These are phyloP conservation scores for Hemileia vastatrix DNA, from an alignment of 1,284 basidiomycete species.

Conservation along the genomic window DNA sequence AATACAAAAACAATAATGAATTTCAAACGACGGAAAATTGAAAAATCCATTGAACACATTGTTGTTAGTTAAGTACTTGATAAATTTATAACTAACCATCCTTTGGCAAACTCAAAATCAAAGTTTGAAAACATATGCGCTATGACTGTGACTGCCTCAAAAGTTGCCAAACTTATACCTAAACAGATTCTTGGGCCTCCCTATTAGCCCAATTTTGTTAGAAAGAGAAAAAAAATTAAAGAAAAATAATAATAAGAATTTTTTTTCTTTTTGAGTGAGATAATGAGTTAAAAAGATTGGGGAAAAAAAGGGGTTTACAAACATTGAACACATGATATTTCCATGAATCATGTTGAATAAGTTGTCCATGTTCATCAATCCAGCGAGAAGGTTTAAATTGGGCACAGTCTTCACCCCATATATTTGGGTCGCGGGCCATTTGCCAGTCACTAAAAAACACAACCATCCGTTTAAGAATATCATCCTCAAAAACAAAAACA, in stretches of 20 bases:
- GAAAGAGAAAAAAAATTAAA: not conserved
- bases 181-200: slow-evolving; percentile 21
- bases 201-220: not conserved
- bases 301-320: slow-evolving; percentile 4
- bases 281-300: too few species aligned
- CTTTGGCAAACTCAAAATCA: slow-evolving; percentile 14
- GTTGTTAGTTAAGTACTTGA: not conserved
- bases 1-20: not conserved
- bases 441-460: slow-evolving; percentile 27
- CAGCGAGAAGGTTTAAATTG: slow-evolving; percentile 27
- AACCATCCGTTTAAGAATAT: not conserved
- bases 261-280: not conserved
- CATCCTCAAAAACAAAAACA: not conserved
- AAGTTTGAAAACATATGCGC: slow-evolving; percentile 13
- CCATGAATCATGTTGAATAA: slow-evolving; percentile 19
- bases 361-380: slow-evolving; percentile 19
- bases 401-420: slow-evolving; percentile 26
- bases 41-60: not conserved
- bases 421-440: slow-evolving; percentile 26
- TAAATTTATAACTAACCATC: slow-evolving; percentile 12
- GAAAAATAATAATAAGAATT: not conserved
- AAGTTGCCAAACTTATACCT: slow-evolving; percentile 20
- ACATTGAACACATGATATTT: slow-evolving; percentile 24
- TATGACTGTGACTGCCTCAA: slow-evolving; percentile 16
- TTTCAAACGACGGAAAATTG: too few species aligned